phyloP scores from a whole-genome alignment of 1,139 yeast genomes.

The Yamadazyma songkhlaensis region DNA sequence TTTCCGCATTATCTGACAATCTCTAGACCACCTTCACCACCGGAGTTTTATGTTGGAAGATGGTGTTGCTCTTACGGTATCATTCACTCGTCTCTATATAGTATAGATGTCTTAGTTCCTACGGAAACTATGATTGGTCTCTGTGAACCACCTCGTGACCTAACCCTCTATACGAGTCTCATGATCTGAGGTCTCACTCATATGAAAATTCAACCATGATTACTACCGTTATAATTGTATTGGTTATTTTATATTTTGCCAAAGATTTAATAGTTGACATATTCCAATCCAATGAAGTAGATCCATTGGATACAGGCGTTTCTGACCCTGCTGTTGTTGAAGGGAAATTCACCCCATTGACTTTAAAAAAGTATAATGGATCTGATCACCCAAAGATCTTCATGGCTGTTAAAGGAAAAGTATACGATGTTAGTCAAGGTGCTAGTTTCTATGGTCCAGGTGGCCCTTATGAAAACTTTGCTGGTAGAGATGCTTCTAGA shows the following conservation, averaged over 20 bases:
- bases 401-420: conserved; percentile 80
- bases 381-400: conserved; percentile 72
- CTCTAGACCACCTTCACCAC: not conserved
- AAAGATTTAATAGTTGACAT: conserved; percentile 22
- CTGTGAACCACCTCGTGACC: no score
- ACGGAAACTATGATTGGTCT: no score
- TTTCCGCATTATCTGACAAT: not conserved
- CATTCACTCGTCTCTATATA: no score
- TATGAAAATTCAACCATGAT: conserved; percentile 15
- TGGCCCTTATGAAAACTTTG: conserved; percentile 93
- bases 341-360: conserved; percentile 76
- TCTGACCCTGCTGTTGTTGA: conserved; percentile 61
- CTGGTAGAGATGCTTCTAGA: conserved; percentile 94
- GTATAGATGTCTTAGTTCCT: no score
- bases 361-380: conserved; percentile 77
- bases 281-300: conserved; percentile 12
- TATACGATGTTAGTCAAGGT: conserved; percentile 81
- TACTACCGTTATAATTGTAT: conserved; percentile 22
- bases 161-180: no score
- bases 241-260: conserved; percentile 22
- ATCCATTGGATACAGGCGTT: conserved; percentile 14
- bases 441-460: conserved; percentile 93
- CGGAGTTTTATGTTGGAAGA: no score
- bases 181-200: conserved; percentile 6
- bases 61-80: no score